Evolutionary conservation across 768 basidiomycete species (phyloP), one percentile per base, ranked within the genome.

Genomic region (Naganishia vaughanmartiniae): DNA sequence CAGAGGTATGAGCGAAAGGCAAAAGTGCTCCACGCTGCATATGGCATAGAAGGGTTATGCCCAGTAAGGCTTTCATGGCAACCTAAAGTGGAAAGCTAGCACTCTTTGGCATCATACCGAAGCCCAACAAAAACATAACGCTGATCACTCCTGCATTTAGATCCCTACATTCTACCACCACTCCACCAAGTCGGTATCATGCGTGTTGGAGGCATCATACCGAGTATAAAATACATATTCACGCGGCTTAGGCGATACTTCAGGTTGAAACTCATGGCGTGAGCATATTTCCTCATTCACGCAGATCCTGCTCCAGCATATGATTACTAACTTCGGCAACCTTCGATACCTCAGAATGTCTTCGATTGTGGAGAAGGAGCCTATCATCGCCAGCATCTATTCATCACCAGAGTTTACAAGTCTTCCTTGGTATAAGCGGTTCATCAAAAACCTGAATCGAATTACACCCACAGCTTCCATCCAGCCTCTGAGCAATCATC

Each of bases 401-500:
- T 15, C 60, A 19, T 63, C 60, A 26, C 42, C 60, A 45, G 60
- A 63, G 9, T 63, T 63, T 15, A 45, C 30, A 26, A 42, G 24
- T 26, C 28, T 63, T 36, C 60, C 60, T 42, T 63, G 60, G 60
- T 63, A 63, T 21, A 45, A 26, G 10, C 60, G 60, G 15, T 45
- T 45, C 42, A 42, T 36, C 36, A 63, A n/a, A n/a, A 63, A 63
- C 24, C 10, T 63, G 42, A 39, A 42, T 11, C 36, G 60, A 46
- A 63, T 42, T 10, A 39, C 34, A n/a, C 60, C 60, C 26, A 63
- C 60, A 30, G 60, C 26, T 6, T 30, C 24, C 28, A 63, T 63
- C 24, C 60, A 63, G 60, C 60, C 60, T n/a, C 24, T 63, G 60
- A 63, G 60, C 60, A 34, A 63, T 45, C 60, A 63, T 63, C 15